Evolutionary conservation across 1,284 basidiomycete genomes (phyloP).

Genomic region (Ceratobasidium papillatum): DNA sequence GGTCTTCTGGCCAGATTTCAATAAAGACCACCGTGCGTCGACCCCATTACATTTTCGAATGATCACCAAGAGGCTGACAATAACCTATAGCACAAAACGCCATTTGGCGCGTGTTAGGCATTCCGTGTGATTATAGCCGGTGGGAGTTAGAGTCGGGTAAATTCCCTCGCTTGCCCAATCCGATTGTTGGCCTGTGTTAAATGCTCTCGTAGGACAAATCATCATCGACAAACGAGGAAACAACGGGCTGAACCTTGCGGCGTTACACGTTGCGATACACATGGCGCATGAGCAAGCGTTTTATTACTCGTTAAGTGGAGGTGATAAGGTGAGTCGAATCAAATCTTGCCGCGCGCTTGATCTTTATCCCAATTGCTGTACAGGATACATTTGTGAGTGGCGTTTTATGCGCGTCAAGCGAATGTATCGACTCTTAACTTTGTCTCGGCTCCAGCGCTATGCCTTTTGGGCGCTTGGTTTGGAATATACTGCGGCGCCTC

Average conservation of each 20-base stretch:
- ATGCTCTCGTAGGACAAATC: conserved; percentile 50
- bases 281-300: conserved; percentile 56
- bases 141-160: conserved; percentile 56
- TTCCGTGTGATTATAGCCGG: conserved; percentile 54
- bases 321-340: conserved; percentile 52
- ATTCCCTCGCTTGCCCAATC: neutral
- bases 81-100: conserved; percentile 54
- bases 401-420: conserved; percentile 47
- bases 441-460: conserved; percentile 50
- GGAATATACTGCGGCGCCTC: conserved; percentile 52
- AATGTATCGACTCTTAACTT: neutral
- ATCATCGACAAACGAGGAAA: conserved; percentile 58
- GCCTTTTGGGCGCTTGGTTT: conserved; percentile 55
- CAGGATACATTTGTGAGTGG: conserved; percentile 54
- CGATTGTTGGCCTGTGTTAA: neutral
- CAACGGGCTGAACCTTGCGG: conserved; percentile 56
- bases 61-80: conserved; percentile 17
- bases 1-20: conserved; percentile 60
- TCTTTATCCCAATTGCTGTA: conserved; percentile 48
- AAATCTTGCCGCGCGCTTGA: neutral
- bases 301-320: conserved; percentile 57
- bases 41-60: neutral
- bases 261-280: conserved; percentile 55
- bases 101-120: conserved; percentile 57
- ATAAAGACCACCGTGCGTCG: conserved; percentile 56